Evolutionary conservation across 495 filamentous ascomycete genomes (phyloP).

Genomic region (Penicillium alfredii): DNA sequence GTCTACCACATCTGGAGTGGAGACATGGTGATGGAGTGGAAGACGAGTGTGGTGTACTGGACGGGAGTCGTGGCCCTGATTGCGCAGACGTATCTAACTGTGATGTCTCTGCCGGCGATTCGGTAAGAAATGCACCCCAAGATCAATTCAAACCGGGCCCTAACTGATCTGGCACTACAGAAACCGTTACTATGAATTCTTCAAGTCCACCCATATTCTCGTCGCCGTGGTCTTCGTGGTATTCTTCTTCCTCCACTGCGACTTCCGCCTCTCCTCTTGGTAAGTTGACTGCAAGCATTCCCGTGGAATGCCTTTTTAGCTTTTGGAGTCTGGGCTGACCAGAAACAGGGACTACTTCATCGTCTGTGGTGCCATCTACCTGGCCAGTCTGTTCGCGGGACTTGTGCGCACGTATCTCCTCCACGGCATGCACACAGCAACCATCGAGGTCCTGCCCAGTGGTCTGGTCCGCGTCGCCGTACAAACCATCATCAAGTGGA

Average conservation of each 20-base stretch:
- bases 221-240: slow-evolving; percentile 48
- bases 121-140: slow-evolving; percentile 28
- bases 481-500: slow-evolving; percentile 34
- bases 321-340: too few relatives aligned
- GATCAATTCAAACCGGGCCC: not conserved
- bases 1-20: slow-evolving; percentile 44
- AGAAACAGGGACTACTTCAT: slow-evolving; percentile 49
- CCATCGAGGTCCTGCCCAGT: slow-evolving; percentile 30
- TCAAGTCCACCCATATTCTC: slow-evolving; percentile 51
- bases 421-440: slow-evolving; percentile 39
- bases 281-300: too few relatives aligned
- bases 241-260: slow-evolving; percentile 56
- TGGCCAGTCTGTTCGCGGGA: slow-evolving; percentile 35
- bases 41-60: slow-evolving; percentile 43
- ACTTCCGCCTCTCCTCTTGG: slow-evolving; percentile 46
- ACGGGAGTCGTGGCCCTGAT: slow-evolving; percentile 52
- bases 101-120: slow-evolving; percentile 44
- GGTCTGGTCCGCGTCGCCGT: slow-evolving; percentile 36
- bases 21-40: slow-evolving; percentile 46
- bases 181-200: slow-evolving; percentile 54
- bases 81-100: slow-evolving; percentile 48
- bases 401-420: slow-evolving; percentile 39
- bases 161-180: slow-evolving; percentile 16
- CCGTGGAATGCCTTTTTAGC: too few relatives aligned
- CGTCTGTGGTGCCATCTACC: slow-evolving; percentile 43